Base-by-base conservation (phyloP, 306 rosid species). In the Heteromeles arbutifolia region DNA sequence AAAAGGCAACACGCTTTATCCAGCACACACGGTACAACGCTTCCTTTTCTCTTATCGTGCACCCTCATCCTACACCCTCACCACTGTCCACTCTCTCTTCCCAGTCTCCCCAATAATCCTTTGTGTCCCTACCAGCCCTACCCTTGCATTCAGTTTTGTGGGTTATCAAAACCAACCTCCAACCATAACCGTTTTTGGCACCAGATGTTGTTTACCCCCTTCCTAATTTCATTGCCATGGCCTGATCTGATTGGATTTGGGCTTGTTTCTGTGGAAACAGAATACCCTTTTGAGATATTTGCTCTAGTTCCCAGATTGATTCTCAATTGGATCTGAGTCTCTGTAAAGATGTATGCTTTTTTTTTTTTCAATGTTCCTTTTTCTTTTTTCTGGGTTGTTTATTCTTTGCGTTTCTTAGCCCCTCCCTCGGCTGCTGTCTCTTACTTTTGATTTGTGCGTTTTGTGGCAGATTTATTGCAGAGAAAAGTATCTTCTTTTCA, bases 401-500 rank as follows among this genome's bases (percentile, higher is more conserved):
- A 72, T 85, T 84, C 78, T 85, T 87, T 92, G 79, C 86, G 82
- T 81, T 65, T 21, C 28, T 65, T 32, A 2, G 70, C 26, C 50
- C 37, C 37, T 34, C 68, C 22, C 68, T 64, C 22, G 8, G 24
- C 21, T 14, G 48, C 67, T 62, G 66, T 44, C 48, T 34, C 70
- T 65, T 65, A 34, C 90, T 86, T 85, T 85, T 66, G 25, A 70
- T 57, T 50, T 76, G 67, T 86, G 88, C 80, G 77, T 85, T 78
- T 50, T 83, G 80, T 85, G 88, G 82, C 98, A 83, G 88, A 87
- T 90, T 86, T 82, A 87, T 86, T 81, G 84, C 90, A 78, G 89
- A 78, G 89, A 76, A 87, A 89, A 84, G 90, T 91, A 87, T 92
- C 92, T 86, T 83, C 85, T 84, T 84, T 88, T 86, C 78, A 80